Base-by-base conservation (phyloP, 2,329 filamentous ascomycete species). In the Sordariomycetes sp. region DNA sequence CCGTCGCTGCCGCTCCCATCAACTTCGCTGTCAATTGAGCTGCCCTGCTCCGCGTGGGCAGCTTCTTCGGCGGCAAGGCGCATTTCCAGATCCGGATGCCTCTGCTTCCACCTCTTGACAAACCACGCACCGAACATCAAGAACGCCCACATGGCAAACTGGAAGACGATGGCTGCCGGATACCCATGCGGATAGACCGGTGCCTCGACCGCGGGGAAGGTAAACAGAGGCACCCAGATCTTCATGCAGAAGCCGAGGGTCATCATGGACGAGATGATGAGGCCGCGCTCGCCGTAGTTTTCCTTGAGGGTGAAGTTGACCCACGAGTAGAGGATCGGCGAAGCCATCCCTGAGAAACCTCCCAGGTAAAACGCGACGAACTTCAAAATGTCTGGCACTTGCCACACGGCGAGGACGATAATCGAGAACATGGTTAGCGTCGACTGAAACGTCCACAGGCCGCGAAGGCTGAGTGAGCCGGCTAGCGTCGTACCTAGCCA, bases 221-320 rank as follows among this genome's bases (percentile, higher is more conserved):
- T 51, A 37, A 51, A 51, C 2, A 51, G 41, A 3, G 48, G 47
- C 9, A 51, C 37, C 48, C 48, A 51, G 14, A 51, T 51, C 38
- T 48, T 45, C 23, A 40, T 48, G 28, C 42, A 45, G 38, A 44
- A 51, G n/a, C 55, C 55, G 14, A 59, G 36, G 0, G 55, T 59
- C 48, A 50, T 56, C 56, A 49, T 58, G 18, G 34, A 56, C 28
- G 46, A 51, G 18, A 55, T 53, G 31, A 54, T 47, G 11, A 55
- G 40, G 0, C 51, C 51, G 8, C 53, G 44, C 35, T 55, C 51
- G 12, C 51, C 51, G 16, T 53, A 50, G 30, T 53, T 52, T 21
- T 50, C 48, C 16, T 48, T 50, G 6, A 53, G 46, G 6, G 49
- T 52, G 6, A 42, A 46, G 36, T 54, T 54, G 21, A 53, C 40